Evolutionary conservation across 345 rosid species (phyloP), one percentile per base, ranked within the genome.

Genomic region (Rhodamnia argentea): DNA sequence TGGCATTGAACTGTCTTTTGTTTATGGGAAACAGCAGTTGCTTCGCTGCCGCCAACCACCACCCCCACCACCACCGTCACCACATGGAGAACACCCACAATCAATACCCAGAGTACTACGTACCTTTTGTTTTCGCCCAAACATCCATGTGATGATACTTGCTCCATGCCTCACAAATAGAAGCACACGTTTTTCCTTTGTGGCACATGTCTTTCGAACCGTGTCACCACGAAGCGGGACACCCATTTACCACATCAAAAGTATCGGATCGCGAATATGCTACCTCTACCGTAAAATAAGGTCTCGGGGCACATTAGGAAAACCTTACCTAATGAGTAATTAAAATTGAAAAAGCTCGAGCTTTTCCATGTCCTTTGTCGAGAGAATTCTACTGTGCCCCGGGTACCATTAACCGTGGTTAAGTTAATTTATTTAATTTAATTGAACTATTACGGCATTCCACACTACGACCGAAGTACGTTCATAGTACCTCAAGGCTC

Each of bases 141-240:
- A 18, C 24, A 37, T 37, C 47, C 26, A 18, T 4, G 78, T 32
- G 47, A 70, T 24, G n/a, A 10, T 24, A 23, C 26, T 4, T 56
- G n/a, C 7, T 62, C 11, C 74, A 6, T 23, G 13, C 40, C 37
- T 27, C 18, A 60, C 12, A 51, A 6, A 27, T 27, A 60, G 37
- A 14, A 60, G 37, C 7, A 6, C 20, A 7, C 2, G 4, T 7
- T 60, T 14, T 27, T 6, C 1, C 44, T 4, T 5, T 0, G 6
- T 10, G 24, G 24, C 24, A 8, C 44, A 3, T 1, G 24, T 32
- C 47, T 18, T 70, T 9, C 24, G 13, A 70, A 29, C 8, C 6
- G 3, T 20, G 44, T 18, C 10, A 22, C 24, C 78, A 18, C 47
- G 0, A 70, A 70, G 18, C 1, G 24, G 7, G 13, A 18, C 37